These are phyloP conservation scores for Aethionema arabicum DNA, from an alignment of 345 rosid species.

Conservation along the genomic window DNA sequence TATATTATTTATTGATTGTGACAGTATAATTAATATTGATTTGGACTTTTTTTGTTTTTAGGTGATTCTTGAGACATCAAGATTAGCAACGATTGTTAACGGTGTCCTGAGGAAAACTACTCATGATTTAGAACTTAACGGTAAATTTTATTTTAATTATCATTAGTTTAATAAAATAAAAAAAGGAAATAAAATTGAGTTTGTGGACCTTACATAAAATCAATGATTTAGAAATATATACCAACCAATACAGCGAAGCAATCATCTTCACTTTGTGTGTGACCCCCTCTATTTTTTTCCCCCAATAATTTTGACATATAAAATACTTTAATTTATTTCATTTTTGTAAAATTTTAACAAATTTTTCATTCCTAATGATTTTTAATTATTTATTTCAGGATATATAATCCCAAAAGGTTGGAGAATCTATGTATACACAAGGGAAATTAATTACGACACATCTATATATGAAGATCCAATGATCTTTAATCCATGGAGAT, in stretches of 20 bases:
- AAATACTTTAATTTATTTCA: conserved; percentile 8
- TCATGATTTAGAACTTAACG: conserved; percentile 71
- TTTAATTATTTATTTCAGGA: conserved; percentile 43
- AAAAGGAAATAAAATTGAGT: conserved; percentile 1
- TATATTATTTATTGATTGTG: background rate
- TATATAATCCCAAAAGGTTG: conserved; percentile 82
- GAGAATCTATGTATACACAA: conserved; percentile 89
- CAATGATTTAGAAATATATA: conserved; percentile 55
- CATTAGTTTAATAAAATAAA: background rate
- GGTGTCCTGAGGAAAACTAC: conserved; percentile 82
- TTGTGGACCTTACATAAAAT: conserved; percentile 55
- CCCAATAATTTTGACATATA: conserved; percentile 41
- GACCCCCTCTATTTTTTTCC: conserved; percentile 44
- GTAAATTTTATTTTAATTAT: conserved; percentile 37
- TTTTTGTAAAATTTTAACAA: background rate
- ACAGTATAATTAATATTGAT: conserved; percentile 12
- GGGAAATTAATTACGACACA: conserved; percentile 78
- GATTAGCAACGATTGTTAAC: conserved; percentile 81
- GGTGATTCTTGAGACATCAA: conserved; percentile 78
- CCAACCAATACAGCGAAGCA: conserved; percentile 67
- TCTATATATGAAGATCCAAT: conserved; percentile 63
- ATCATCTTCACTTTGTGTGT: conserved; percentile 37
- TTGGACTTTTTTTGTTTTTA: conserved; percentile 33
- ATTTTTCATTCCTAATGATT: background rate
- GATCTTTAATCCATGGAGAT: conserved; percentile 92